Conservation (phyloP, 164 flowering plant species). For the Liquidambar formosana region DNA sequence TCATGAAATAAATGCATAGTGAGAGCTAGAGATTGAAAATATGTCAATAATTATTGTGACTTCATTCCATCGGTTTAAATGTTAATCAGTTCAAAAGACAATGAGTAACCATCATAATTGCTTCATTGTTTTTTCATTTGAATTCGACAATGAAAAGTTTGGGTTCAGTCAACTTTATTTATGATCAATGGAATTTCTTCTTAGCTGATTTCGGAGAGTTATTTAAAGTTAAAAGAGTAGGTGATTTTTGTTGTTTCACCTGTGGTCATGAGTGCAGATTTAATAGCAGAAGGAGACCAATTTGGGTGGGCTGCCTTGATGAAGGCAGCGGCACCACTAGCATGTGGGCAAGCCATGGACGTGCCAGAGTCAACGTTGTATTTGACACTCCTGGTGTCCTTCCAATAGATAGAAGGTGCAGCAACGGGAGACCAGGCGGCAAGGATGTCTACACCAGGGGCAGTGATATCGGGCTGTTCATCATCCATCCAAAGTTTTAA, state of each 20-base stretch:
- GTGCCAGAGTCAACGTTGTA: conserved; percentile 47
- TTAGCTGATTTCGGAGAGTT: too few relatives aligned
- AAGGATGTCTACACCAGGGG: conserved; percentile 43
- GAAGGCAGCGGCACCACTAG: conserved; percentile 43
- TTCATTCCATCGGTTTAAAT: too few relatives aligned
- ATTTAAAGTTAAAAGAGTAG: background rate
- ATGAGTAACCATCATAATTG: too few relatives aligned
- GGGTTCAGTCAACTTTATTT: too few relatives aligned
- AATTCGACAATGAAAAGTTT: too few relatives aligned
- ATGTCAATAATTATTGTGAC: too few relatives aligned
- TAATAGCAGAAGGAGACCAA: conserved; percentile 56
- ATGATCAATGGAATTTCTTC: too few relatives aligned
- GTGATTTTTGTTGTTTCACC: conserved; percentile 20
- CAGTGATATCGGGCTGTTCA: conserved; percentile 40
- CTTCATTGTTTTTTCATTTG: too few relatives aligned
- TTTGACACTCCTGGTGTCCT: conserved; percentile 28
- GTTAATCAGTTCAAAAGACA: too few relatives aligned
- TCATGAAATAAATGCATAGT: background rate
- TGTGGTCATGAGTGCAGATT: conserved; percentile 58
- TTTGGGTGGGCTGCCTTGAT: conserved; percentile 42
- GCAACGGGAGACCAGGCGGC: conserved; percentile 40
- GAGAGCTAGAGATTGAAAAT: too few relatives aligned
- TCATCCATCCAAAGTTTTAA: conserved; percentile 3
- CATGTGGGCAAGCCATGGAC: conserved; percentile 60
- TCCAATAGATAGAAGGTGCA: conserved; percentile 16